Evolutionary conservation across 2,329 filamentous ascomycete species (phyloP).

Genomic region (Xylaria sp.): DNA sequence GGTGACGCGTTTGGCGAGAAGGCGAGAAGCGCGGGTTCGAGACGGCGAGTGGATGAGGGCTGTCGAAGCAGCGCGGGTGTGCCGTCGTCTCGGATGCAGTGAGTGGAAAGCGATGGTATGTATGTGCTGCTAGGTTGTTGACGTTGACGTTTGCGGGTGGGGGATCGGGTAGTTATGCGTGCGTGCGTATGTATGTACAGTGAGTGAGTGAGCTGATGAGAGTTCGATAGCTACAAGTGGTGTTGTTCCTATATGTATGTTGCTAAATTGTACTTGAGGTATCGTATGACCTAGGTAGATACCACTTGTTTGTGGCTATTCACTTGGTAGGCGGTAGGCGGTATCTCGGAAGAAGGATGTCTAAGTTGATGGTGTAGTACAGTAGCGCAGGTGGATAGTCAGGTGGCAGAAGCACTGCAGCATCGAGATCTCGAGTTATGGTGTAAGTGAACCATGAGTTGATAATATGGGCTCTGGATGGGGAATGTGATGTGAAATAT

Average conservation of each 20-base stretch:
- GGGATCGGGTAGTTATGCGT: conserved; percentile 34
- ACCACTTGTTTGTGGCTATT: not conserved
- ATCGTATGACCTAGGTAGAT: not conserved
- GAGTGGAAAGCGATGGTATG: conserved; percentile 21
- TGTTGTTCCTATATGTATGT: not conserved
- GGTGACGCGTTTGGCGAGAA: conserved; percentile 46
- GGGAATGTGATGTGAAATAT: not conserved
- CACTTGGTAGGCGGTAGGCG: too few relatives aligned
- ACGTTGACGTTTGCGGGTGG: conserved; percentile 26
- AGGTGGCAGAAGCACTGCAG: not conserved
- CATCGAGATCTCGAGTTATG: not conserved
- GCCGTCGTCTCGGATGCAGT: conserved; percentile 16
- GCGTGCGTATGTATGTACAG: conserved; percentile 1
- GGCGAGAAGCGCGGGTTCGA: conserved; percentile 43
- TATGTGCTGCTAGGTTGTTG: conserved; percentile 7
- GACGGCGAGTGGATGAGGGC: conserved; percentile 43
- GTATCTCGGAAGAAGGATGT: not conserved
- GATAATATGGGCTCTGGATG: not conserved
- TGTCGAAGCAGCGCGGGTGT: conserved; percentile 40
- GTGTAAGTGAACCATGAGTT: not conserved
- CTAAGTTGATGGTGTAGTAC: not conserved
- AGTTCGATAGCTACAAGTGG: conserved; percentile 17
- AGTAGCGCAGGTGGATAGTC: conserved; percentile 3
- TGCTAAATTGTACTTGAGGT: not conserved
- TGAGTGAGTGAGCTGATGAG: conserved; percentile 4